Evolutionary conservation across 805 yeast genomes (phyloP).

Genomic region (Wickerhamomyces xylosicus): DNA sequence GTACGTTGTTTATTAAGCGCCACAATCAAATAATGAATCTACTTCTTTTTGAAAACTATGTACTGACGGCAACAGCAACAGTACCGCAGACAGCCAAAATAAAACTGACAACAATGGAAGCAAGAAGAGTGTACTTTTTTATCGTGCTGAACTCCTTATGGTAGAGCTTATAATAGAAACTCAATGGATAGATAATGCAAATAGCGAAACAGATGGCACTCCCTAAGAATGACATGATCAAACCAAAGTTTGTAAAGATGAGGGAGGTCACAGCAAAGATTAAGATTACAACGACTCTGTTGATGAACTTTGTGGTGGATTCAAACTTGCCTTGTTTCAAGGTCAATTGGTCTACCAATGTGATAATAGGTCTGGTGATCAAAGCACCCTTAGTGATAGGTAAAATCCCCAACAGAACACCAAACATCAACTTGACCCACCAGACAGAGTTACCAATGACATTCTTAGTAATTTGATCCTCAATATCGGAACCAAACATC

Average conservation of each 20-base stretch:
- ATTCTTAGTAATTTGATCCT: conserved; percentile 72
- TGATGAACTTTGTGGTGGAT: conserved; percentile 3
- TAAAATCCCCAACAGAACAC: conserved; percentile 47
- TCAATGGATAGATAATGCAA: conserved; percentile 59
- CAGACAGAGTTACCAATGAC: conserved; percentile 56
- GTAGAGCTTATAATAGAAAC: conserved; percentile 49
- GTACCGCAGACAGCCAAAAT: conserved; percentile 16
- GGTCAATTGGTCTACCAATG: conserved; percentile 40
- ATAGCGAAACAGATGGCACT: conserved; percentile 63
- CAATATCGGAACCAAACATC: conserved; percentile 67
- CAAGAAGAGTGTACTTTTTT: conserved; percentile 14
- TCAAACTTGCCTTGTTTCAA: conserved; percentile 1
- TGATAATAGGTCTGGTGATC: conserved; percentile 60
- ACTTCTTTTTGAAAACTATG: too few species aligned
- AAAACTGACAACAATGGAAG: conserved; percentile 4
- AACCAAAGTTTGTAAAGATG: conserved; percentile 61
- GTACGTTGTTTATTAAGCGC: too few species aligned
- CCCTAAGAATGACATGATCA: conserved; percentile 65
- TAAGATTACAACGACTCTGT: conserved; percentile 14
- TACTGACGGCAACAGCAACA: conserved; percentile 13
- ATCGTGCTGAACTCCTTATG: conserved; percentile 22
- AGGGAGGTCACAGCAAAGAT: conserved; percentile 41
- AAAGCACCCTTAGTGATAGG: conserved; percentile 76
- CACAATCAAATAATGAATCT: too few species aligned
- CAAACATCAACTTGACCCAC: conserved; percentile 37